phyloP scores from a whole-genome alignment of 768 basidiomycete species.

The Sarcodon sp. region DNA sequence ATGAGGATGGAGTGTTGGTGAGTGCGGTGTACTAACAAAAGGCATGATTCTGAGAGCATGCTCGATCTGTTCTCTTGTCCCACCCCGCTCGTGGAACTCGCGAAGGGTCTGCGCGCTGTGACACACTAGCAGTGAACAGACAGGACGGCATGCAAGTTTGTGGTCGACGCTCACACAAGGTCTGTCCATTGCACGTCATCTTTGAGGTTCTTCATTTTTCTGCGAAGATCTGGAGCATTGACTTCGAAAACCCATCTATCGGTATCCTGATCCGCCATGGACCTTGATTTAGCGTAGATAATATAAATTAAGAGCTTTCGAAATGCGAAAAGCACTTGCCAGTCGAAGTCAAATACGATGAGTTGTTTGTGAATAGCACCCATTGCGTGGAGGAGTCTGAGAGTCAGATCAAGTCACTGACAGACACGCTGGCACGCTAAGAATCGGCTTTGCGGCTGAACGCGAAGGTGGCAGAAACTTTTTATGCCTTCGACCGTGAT shows the following conservation, averaged over 20 bases:
- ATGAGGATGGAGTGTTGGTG: neutral
- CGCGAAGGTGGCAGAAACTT: slow-evolving; percentile 2
- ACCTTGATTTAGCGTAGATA: slow-evolving; percentile 31
- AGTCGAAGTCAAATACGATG: slow-evolving; percentile 95
- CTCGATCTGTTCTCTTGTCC: slow-evolving; percentile 65
- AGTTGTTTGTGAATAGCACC: slow-evolving; percentile 37
- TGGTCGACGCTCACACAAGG: slow-evolving; percentile 53
- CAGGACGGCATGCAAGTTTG: neutral
- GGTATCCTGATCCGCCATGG: slow-evolving; percentile 90
- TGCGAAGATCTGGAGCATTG: slow-evolving; percentile 70
- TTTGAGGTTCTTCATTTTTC: slow-evolving; percentile 64
- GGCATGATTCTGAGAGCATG: slow-evolving; percentile 71
- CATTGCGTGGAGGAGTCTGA: neutral
- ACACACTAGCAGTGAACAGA: slow-evolving; percentile 4
- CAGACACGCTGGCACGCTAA: neutral
- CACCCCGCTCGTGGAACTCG: slow-evolving; percentile 59
- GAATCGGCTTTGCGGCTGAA: slow-evolving; percentile 1
- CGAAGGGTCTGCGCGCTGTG: slow-evolving; percentile 53
- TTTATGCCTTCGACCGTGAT: slow-evolving; percentile 47
- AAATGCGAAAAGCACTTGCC: slow-evolving; percentile 29
- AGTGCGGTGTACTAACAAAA: slow-evolving; percentile 43
- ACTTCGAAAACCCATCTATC: slow-evolving; percentile 92
- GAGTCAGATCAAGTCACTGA: neutral
- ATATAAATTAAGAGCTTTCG: neutral
- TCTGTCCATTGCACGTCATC: slow-evolving; percentile 79